Conservation (phyloP, 202 grass and related monocot genomes). For the Eragrostis tef region DNA sequence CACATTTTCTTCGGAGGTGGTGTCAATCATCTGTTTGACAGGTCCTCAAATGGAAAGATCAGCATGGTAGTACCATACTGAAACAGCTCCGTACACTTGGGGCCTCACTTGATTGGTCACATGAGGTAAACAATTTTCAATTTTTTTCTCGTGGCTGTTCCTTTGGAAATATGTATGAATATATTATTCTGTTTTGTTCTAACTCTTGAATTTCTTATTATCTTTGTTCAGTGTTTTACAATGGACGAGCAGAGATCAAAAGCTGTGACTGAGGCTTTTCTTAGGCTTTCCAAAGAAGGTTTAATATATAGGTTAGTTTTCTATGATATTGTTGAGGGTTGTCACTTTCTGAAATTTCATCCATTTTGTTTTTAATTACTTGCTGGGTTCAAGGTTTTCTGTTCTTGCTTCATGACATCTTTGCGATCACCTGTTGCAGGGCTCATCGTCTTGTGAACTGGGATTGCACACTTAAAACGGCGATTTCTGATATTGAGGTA, state of each 20-base stretch:
- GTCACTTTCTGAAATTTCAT: neutral
- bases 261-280: conserved; percentile 88
- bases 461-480: conserved; percentile 90
- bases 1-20: conserved; percentile 25
- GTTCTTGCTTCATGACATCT: neutral
- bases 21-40: conserved; percentile 37
- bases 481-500: conserved; percentile 95
- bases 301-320: conserved; percentile 80
- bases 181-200: neutral
- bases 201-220: too few species aligned
- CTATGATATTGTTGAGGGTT: neutral
- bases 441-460: conserved; percentile 85
- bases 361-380: neutral
- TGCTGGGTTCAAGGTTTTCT: neutral
- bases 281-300: conserved; percentile 71
- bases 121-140: conserved; percentile 51
- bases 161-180: neutral
- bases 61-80: conserved; percentile 83
- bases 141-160: conserved; percentile 25
- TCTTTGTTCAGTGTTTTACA: conserved; percentile 71
- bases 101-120: conserved; percentile 97
- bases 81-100: conserved; percentile 79
- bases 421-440: conserved; percentile 45
- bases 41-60: conserved; percentile 95
- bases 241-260: conserved; percentile 89